These are phyloP conservation scores for Gleditsia sinensis DNA, from an alignment of 306 rosid genomes.

Conservation along the genomic window DNA sequence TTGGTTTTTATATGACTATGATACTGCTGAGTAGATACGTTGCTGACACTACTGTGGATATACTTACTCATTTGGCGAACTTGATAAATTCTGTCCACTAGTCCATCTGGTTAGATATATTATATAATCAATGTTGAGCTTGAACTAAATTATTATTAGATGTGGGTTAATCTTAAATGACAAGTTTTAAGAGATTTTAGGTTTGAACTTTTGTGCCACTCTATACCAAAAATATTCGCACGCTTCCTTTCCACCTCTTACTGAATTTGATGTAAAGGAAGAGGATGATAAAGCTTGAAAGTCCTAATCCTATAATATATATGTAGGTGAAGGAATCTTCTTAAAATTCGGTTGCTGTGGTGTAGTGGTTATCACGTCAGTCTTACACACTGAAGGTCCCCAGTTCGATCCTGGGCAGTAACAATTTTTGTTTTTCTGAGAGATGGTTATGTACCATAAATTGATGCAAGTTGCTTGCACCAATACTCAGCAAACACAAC, in stretches of 20 bases:
- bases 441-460: conserved; percentile 28
- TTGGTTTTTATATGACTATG: conserved; percentile 15
- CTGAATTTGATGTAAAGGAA: no score
- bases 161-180: no score
- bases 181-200: no score
- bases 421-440: conserved; percentile 10
- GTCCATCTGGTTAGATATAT: no score
- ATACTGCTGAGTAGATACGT: conserved; percentile 8
- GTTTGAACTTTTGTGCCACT: no score
- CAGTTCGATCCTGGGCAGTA: conserved; percentile 67
- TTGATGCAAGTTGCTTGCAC: conserved; percentile 22
- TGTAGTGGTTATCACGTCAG: conserved; percentile 64
- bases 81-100: no score
- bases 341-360: conserved; percentile 41
- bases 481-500: conserved; percentile 29
- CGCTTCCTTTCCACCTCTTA: neutral
- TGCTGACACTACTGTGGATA: neutral
- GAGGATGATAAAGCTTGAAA: no score
- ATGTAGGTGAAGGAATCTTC: no score
- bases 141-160: no score
- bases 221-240: no score
- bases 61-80: neutral
- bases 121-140: no score
- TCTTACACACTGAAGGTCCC: conserved; percentile 58
- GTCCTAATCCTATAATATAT: no score